These are phyloP conservation scores for Pistacia vera DNA, from an alignment of 345 rosid species.

Conservation along the genomic window DNA sequence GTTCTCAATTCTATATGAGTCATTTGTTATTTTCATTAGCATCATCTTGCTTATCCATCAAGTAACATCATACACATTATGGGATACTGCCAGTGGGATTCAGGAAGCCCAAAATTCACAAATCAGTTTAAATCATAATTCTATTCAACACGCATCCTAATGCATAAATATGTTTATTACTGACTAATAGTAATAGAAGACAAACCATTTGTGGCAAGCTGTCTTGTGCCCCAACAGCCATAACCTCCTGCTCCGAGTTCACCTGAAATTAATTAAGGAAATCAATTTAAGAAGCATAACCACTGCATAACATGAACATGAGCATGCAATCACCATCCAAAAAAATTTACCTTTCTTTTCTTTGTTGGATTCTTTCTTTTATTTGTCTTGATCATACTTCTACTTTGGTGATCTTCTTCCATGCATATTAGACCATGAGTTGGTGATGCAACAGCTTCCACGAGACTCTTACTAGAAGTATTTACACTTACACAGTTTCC, in stretches of 20 bases:
- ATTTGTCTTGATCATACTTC: slow-evolving; percentile 41
- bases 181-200: neutral
- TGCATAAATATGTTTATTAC: neutral
- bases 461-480: slow-evolving; percentile 43
- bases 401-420: slow-evolving; percentile 51
- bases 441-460: slow-evolving; percentile 44
- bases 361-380: slow-evolving; percentile 57
- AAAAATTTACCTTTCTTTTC: slow-evolving; percentile 52
- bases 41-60: neutral
- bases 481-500: slow-evolving; percentile 44
- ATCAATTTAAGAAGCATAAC: slow-evolving; percentile 4
- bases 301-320: neutral
- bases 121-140: neutral
- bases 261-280: slow-evolving; percentile 33
- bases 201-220: slow-evolving; percentile 67
- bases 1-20: neutral
- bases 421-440: slow-evolving; percentile 44
- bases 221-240: slow-evolving; percentile 44
- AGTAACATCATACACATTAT: neutral
- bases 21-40: slow-evolving; percentile 4
- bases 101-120: neutral
- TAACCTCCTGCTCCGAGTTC: slow-evolving; percentile 46
- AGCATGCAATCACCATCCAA: slow-evolving; percentile 6
- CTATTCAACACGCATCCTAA: neutral
- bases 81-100: neutral